These are phyloP conservation scores for Quercus engelmannii DNA, from an alignment of 306 rosid genomes.

Conservation along the genomic window DNA sequence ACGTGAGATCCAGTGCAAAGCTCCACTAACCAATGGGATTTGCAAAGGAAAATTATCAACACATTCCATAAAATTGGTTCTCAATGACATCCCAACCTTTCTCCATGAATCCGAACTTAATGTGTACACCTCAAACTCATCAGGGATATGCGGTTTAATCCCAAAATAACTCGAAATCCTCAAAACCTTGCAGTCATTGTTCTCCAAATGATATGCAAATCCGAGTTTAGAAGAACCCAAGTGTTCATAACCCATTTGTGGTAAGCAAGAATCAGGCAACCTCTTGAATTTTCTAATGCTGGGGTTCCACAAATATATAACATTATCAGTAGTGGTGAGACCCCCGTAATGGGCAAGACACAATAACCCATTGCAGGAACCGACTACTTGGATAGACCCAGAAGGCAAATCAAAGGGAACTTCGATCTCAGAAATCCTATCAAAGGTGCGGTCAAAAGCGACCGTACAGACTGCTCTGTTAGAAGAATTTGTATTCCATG, in stretches of 20 bases:
- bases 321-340: rapidly evolving
- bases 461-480: too few relatives aligned
- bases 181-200: background rate
- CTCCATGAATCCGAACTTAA: background rate
- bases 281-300: background rate
- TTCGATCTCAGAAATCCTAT: too few relatives aligned
- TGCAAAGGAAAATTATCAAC: too few relatives aligned
- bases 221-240: background rate
- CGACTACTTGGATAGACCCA: too few relatives aligned
- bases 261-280: background rate
- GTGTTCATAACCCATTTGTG: background rate
- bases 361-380: too few relatives aligned
- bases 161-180: background rate
- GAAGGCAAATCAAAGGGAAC: too few relatives aligned
- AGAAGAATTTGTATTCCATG: too few relatives aligned
- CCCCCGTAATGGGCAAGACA: too few relatives aligned
- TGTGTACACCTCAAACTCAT: background rate
- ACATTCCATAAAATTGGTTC: background rate
- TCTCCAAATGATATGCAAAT: background rate
- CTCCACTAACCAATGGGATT: background rate
- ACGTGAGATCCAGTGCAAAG: background rate
- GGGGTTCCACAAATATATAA: background rate
- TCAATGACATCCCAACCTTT: background rate
- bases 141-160: background rate
- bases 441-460: too few relatives aligned